Base-by-base conservation (phyloP, 1,284 basidiomycete species). In the Omphalotus olearius region DNA sequence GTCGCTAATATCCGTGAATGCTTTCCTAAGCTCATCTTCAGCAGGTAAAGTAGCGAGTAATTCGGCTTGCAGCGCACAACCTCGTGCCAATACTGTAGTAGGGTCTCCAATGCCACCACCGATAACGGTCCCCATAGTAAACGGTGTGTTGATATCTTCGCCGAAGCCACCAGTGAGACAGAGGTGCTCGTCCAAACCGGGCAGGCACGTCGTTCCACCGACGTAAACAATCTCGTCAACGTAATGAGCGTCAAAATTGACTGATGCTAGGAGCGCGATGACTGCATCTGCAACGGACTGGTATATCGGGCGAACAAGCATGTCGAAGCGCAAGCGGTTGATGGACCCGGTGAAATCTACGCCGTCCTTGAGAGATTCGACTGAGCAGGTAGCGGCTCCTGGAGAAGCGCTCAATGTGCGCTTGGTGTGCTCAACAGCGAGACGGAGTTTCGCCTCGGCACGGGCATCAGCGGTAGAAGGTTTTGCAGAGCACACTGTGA, bases 351-450 rank as follows among this genome's bases (percentile, higher is more conserved):
- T 94, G 64, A 91, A 94, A 71, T 99, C 97, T 50, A 91, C 67
- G 9, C 97, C 96, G 57, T 97, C 95, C 67, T 97, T 96, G 58
- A 99, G 79, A 1, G 88, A 92, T 74, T 99, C 95, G 59, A 99
- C 91, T 39, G 80, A 83, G 72, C 93, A 95, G 16, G 91, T 92
- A 4, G 95, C 95, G 3, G 90, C 86, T 39, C 91, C 88, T 13
- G 88, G 80, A 36, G 88, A 90, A 0, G 96, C 96, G 47, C 85
- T 88, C 57, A 99, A 77, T 0, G 93, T 94, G 58, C 94, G 86
- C 72, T 99, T 99, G 38, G 94, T 96, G 66, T 95, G 87, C 67
- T 98, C 95, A 54, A 97, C 83, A 16, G 95, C 93, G 47, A 98
- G 84, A 25, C 91, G 81, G 38, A 99, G 82, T 68, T 97, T 98